Evolutionary conservation across 768 basidiomycete species (phyloP).

Genomic region (Suillus discolor): DNA sequence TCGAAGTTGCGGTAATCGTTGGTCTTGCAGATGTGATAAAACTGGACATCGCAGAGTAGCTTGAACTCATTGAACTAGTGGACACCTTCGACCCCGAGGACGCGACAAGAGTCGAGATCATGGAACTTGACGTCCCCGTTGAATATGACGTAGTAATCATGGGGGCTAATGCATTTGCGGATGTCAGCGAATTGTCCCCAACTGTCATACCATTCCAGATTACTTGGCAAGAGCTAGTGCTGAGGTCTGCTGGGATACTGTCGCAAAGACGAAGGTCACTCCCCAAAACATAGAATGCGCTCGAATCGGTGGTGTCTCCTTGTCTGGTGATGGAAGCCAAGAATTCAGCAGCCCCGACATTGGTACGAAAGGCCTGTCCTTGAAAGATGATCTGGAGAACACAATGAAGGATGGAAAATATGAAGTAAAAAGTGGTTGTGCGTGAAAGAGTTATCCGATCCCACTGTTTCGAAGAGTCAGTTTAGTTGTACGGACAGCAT

Average conservation of each 20-base stretch:
- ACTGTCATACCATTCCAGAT: conserved; percentile 53
- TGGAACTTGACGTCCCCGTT: not conserved
- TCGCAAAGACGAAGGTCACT: conserved; percentile 61
- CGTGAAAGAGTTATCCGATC: conserved; percentile 68
- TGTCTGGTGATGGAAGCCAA: conserved; percentile 52
- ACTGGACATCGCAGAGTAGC: no score
- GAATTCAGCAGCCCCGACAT: conserved; percentile 56
- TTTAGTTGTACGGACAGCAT: not conserved
- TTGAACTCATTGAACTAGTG: not conserved
- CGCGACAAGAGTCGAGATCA: not conserved
- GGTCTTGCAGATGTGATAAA: not conserved
- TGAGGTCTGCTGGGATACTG: conserved; percentile 43
- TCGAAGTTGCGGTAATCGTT: not conserved
- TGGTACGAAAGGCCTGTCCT: conserved; percentile 64
- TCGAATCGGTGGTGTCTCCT: conserved; percentile 48
- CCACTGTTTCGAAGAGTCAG: conserved; percentile 47
- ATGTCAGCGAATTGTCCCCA: conserved; percentile 11
- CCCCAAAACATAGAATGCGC: conserved; percentile 47
- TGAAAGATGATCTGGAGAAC: conserved; percentile 70
- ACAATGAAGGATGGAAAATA: conserved; percentile 69
- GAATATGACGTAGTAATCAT: not conserved
- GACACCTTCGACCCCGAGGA: not conserved
- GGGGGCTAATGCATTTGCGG: not conserved
- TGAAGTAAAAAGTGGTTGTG: conserved; percentile 64
- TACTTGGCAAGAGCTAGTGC: conserved; percentile 45